Conservation (phyloP, 2,329 filamentous ascomycete species). For the Penicillium sp. region DNA sequence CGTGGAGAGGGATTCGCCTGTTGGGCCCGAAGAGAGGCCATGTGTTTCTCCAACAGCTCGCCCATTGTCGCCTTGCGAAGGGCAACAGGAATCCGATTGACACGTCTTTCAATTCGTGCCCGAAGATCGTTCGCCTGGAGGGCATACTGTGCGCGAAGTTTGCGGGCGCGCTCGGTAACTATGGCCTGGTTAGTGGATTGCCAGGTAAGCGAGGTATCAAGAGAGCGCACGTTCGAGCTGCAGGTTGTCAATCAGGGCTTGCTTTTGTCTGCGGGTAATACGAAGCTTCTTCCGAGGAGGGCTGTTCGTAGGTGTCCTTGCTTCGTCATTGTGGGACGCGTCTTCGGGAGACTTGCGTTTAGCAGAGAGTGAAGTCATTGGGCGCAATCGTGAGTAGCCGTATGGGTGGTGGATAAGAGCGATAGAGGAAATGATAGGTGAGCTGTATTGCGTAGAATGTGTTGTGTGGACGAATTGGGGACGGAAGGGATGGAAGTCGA, state of each 20-base stretch:
- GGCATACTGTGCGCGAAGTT: constrained; percentile 78
- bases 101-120: constrained; percentile 79
- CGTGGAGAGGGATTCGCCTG: too few species aligned
- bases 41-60: constrained; percentile 58
- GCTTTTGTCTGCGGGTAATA: constrained; percentile 65
- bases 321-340: too few species aligned
- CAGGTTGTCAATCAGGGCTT: constrained; percentile 77
- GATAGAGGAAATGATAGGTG: too few species aligned
- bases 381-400: too few species aligned
- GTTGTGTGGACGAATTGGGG: too few species aligned
- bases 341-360: constrained; percentile 42
- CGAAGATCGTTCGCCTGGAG: constrained; percentile 77
- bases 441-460: too few species aligned
- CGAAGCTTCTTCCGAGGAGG: constrained; percentile 55
- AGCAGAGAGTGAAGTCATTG: constrained; percentile 7
- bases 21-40: too few species aligned
- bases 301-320: constrained; percentile 42
- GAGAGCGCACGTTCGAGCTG: constrained; percentile 72
- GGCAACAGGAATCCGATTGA: constrained; percentile 78
- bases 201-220: too few species aligned
- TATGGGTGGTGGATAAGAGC: constrained; percentile 10
- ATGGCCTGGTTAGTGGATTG: constrained; percentile 14
- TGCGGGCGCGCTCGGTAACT: constrained; percentile 86
- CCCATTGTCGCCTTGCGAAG: constrained; percentile 73
- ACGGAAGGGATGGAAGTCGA: too few species aligned